Base-by-base conservation (phyloP, 1,284 basidiomycete species). In the Melampsora americana region DNA sequence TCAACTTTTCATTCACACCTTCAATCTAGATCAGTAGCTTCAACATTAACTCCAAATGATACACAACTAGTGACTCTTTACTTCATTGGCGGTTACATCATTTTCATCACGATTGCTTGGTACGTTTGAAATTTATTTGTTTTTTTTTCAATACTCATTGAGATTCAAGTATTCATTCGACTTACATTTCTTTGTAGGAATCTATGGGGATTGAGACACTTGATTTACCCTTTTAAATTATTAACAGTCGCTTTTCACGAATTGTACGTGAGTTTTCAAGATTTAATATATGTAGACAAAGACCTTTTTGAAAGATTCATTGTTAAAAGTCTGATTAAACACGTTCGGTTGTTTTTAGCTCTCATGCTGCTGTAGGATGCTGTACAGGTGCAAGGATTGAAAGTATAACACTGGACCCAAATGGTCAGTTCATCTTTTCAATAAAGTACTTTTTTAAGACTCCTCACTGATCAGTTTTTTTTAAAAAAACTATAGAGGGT, bases 351-450 rank as follows among this genome's bases (percentile, higher is more conserved):
- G 18, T 16, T 30, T 5, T 11, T n/a, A 69, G 66, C 78, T 80
- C 80, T 0, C 83, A 84, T 73, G 81, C 82, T 6, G 77, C 80
- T 7, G 79, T 81, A 6, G 83, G 84, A 12, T 79, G 96, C 20
- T 86, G 96, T 32, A 99, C 95, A 2, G 95, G 95, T 79, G 95
- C 93, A 7, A 88, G 85, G 50, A 93, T 99, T 73, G 90, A 96
- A 82, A 91, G 89, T 20, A 91, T 95, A 78, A 89, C 92, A 80
- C 86, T 93, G 64, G 46, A 65, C 26, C 56, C 46, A 4, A 74
- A 74, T 46, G 71, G 71, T 66, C 3, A 53, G 42, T 48, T 53
- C n/a, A 28, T 35, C 18, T 18, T 18, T 9, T 59, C 56, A 26
- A 59, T 4, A 3, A 16, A 23, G n/a, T 12, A 59, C 23, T 5